Base-by-base conservation (phyloP, 192 early-diverging fungal genomes). In the Coemansia sp. region DNA sequence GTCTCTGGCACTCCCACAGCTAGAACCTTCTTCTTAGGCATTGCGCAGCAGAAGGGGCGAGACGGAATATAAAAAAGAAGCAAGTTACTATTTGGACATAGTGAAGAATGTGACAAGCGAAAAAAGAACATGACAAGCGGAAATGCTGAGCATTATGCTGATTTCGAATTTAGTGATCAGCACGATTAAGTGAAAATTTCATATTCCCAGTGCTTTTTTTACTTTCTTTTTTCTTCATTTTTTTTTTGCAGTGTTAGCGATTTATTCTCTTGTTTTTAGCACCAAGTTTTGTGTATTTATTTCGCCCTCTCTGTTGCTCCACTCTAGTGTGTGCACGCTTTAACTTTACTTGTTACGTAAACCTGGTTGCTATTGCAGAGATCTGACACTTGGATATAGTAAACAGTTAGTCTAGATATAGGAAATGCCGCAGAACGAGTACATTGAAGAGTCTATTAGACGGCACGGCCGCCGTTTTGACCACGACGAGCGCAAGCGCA, bases 391-490 rank as follows among this genome's bases (percentile, higher is more conserved):
- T 14, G 39, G 9, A 14, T 5, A 41, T 6, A 41, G 4, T 12
- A 53, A 53, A 53, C 15, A 53, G 2, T 0, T 26, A 26, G 51
- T 26, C 8, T 15, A 14, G 51, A 11, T 24, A 26, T 53, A 53
- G 24, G 14, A 53, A 53, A 53, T 53, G 82, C 83, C 94, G 62
- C 93, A 95, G 89, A 96, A 96, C 91, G 97, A 99, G 78, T 98
- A 99, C 84, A 99, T 99, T 86, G 97, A 99, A 86, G 93, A 97
- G 84, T 85, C 92, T 45, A 97, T 99, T 80, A 95, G 94, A 86
- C 91, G 92, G 78, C 93, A 98, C 87, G 97, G 97, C 76, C 92
- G 97, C 53, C 90, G 94, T 64, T 85, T 98, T 63, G 93, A 99
- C 84, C 87, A 97, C 77, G 95, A 89, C 66, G 96, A 98, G 86